These are phyloP conservation scores for Herpotrichia juniperi DNA, from an alignment of 2,329 filamentous ascomycete species.

Conservation along the genomic window DNA sequence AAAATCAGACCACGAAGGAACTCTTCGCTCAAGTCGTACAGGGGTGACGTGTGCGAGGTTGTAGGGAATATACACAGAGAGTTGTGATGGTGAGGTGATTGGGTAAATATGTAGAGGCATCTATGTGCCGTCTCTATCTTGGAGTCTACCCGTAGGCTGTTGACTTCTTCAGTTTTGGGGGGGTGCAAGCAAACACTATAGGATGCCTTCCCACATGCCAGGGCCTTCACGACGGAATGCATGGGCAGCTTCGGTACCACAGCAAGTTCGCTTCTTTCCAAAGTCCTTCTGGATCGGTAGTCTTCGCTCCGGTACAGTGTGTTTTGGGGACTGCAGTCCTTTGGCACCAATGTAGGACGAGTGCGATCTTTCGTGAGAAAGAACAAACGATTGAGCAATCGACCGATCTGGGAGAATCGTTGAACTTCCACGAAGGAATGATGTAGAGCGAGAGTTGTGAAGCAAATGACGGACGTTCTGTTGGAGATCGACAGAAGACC, in stretches of 20 bases:
- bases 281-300: slow-evolving; percentile 54
- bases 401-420: slow-evolving; percentile 45
- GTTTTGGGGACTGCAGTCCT: slow-evolving; percentile 47
- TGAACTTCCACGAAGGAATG: slow-evolving; percentile 42
- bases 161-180: slow-evolving; percentile 11
- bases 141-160: slow-evolving; percentile 16
- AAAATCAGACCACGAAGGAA: slow-evolving; percentile 41
- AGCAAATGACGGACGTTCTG: slow-evolving; percentile 72
- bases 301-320: slow-evolving; percentile 48
- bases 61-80: slow-evolving; percentile 22
- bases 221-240: slow-evolving; percentile 61
- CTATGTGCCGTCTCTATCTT: slow-evolving; percentile 14
- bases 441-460: slow-evolving; percentile 44
- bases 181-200: slow-evolving; percentile 38
- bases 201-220: slow-evolving; percentile 71
- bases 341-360: slow-evolving; percentile 32
- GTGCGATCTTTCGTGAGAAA: slow-evolving; percentile 27
- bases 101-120: slow-evolving; percentile 7
- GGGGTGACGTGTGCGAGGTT: not conserved
- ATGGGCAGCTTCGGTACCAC: slow-evolving; percentile 63
- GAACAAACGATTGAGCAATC: slow-evolving; percentile 39
- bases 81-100: slow-evolving; percentile 8
- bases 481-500: slow-evolving; percentile 67
- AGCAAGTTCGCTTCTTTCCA: slow-evolving; percentile 70
- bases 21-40: slow-evolving; percentile 14